phyloP scores from a whole-genome alignment of 2,329 filamentous ascomycete genomes.

The Blumeria graminis region DNA sequence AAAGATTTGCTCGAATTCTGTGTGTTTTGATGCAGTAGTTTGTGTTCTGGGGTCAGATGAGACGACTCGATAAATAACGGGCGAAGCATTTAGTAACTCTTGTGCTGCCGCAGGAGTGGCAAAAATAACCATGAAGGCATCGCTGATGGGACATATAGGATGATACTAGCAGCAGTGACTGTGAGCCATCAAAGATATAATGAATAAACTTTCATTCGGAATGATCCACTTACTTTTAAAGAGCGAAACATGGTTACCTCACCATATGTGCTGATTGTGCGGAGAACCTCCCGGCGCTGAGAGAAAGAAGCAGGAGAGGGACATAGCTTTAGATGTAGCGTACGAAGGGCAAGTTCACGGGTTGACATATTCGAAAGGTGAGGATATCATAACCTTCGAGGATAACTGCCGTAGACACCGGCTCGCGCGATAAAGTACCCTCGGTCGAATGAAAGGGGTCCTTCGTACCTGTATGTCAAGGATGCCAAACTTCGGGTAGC shows the following conservation, averaged over 20 bases:
- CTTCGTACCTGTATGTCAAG: too few species aligned
- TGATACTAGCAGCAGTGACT: slow-evolving; percentile 5
- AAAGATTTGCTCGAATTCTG: slow-evolving; percentile 5
- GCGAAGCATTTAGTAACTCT: slow-evolving; percentile 8
- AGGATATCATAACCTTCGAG: too few species aligned
- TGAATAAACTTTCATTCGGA: too few species aligned
- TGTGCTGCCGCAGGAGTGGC: slow-evolving; percentile 6
- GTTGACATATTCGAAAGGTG: background rate
- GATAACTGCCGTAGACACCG: too few species aligned
- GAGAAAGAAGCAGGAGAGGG: slow-evolving; percentile 12
- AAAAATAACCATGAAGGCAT: slow-evolving; percentile 14
- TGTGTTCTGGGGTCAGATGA: background rate
- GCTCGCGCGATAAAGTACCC: too few species aligned
- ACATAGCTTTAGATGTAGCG: slow-evolving; percentile 13
- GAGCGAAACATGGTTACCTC: slow-evolving; percentile 14
- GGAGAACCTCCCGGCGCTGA: slow-evolving; percentile 15
- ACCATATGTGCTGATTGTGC: slow-evolving; percentile 14
- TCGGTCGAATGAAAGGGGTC: too few species aligned
- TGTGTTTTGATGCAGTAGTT: background rate
- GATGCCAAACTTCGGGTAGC: too few species aligned
- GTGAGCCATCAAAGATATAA: too few species aligned
- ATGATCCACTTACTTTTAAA: slow-evolving; percentile 10
- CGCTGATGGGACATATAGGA: slow-evolving; percentile 6
- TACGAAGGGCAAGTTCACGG: slow-evolving; percentile 6
- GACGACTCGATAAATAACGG: slow-evolving; percentile 12